Percentiles rank a stretch among this genome's conserved stretches.
Conservation (phyloP, 2,329 filamentous ascomycete species). For the Neospermospora avenae region DNA sequence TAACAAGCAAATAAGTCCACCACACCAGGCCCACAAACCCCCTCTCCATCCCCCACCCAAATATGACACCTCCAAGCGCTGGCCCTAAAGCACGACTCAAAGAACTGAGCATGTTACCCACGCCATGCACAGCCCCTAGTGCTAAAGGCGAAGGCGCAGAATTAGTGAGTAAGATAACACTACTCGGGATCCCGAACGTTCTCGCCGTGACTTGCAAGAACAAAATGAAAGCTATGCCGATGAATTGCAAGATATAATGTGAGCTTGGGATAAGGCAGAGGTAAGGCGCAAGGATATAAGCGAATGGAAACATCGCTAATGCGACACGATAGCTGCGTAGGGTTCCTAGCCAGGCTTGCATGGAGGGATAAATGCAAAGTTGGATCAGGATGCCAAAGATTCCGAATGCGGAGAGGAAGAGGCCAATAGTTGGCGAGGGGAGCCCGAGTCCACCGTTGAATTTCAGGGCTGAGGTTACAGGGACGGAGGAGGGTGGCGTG, state of each 20-base stretch:
- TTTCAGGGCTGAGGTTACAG: conserved; percentile 49
- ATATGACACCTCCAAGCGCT: conserved; percentile 43
- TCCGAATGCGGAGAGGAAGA: conserved; percentile 67
- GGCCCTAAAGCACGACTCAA: conserved; percentile 49
- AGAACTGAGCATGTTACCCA: conserved; percentile 48
- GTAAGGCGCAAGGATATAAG: conserved; percentile 68
- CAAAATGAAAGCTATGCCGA: conserved; percentile 58
- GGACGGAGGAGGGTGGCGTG: conserved; percentile 51
- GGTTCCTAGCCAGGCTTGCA: conserved; percentile 65
- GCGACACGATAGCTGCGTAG: conserved; percentile 64
- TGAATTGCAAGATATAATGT: conserved; percentile 42
- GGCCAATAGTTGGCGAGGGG: conserved; percentile 61
- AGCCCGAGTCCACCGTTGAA: conserved; percentile 70
- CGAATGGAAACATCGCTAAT: conserved; percentile 65
- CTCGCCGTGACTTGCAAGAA: conserved; percentile 68
- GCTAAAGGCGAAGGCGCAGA: conserved; percentile 54
- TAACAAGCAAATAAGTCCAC: conserved; percentile 28
- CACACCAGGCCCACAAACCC: conserved; percentile 32
- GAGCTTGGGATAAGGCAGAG: conserved; percentile 55
- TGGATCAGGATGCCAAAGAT: conserved; percentile 68
- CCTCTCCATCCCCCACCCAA: conserved; percentile 30
- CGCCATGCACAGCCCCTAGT: conserved; percentile 52
- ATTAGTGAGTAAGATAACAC: conserved; percentile 58
- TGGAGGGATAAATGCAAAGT: conserved; percentile 64
- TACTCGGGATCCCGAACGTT: conserved; percentile 62